Evolutionary conservation across 495 filamentous ascomycete genomes (phyloP), one percentile per base, ranked within the genome.

Genomic region (Sabuloglossum arenarium): DNA sequence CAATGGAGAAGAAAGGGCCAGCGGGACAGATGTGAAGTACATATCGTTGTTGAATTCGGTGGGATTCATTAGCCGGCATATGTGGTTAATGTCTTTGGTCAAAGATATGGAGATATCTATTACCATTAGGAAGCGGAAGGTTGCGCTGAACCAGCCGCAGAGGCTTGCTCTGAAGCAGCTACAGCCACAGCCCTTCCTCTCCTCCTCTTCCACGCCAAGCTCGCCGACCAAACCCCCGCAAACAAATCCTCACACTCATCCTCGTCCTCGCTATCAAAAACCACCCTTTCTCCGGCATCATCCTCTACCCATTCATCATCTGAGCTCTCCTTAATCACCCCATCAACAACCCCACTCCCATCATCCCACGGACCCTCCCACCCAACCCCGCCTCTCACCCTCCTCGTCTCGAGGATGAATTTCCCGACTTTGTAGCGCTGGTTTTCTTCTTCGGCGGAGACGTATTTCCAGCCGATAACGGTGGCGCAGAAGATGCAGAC

Each of bases 241-340:
- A 97, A 96, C 53, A 97, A 64, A 66, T 95, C 89, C 63, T 96
- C 90, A 59, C 89, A 94, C 69, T 97, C 90, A 53, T 93, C 87
- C 63, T 94, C 88, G 65, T 97, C 90, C 51, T 88, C 80, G 58
- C 80, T 86, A 69, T 97, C 87, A 65, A 95, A 95, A 55, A 86
- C 79, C 2, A 86, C 64, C 54, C 67, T 68, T 11, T 61, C 60
- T 51, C 68, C 64, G 29, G 62, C 62, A 53, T 47, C 43, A 45
- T 54, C 59, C 34, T 47, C 46, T 11, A 53, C 54, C 43, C 54
- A n/a, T n/a, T n/a, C n/a, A n/a, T n/a, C n/a, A n/a, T n/a, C n/a
- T n/a, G n/a, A n/a, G n/a, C n/a, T n/a, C n/a, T n/a, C n/a, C n/a
- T n/a, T n/a, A n/a, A n/a, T n/a, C 61, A 42, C 47, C 42, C 31